Evolutionary conservation across 139 green algal species (phyloP), one percentile per base, ranked within the genome.

Genomic region (Raphidocelis subcapitata): DNA sequence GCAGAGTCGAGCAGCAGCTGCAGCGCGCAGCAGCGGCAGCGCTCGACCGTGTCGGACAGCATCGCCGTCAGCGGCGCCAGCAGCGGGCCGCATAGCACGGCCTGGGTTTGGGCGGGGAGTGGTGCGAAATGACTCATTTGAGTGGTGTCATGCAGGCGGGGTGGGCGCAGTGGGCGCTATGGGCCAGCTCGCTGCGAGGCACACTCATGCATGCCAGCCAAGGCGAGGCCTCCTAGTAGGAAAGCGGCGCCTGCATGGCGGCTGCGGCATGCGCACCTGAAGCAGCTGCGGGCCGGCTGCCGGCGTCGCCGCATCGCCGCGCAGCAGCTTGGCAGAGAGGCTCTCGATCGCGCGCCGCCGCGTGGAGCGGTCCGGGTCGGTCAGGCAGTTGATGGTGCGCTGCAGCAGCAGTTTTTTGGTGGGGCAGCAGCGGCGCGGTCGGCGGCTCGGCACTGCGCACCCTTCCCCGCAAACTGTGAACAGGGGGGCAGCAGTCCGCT

Each of bases 331-430:
- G 62, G 37, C 65, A 1, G 77, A 54, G 47, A 89, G 65, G 1
- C 61, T 65, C 28, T 31, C 35, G 3, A 85, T 73, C 51, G 88
- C 84, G 26, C 67, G 64, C 24, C 73, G 69, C 14, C 90, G 76
- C 0, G 75, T 80, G 31, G 14, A 52, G 23, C 88, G 74, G 69
- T 95, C 87, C 28, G 85, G 80, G 52, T 95, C 90, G n/a, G 78
- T 79, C 29, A 95, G 52, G 78, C 90, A 92, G 65, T 95, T 94
- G 62, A 95, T 75, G 33, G 87, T 78, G 1, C 90, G 80, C 76
- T 94, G 90, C 41, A 12, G 41, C 41, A 12, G 41, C 3, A n/a
- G n/a, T n/a, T n/a, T n/a, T n/a, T n/a, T n/a, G 41, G 41, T 8
- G 41, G 41, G 41, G 41, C 41, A 82, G 59, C 21, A 54, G 55